Conservation (phyloP, 1,284 basidiomycete genomes). For the Gymnopus androsaceus region DNA sequence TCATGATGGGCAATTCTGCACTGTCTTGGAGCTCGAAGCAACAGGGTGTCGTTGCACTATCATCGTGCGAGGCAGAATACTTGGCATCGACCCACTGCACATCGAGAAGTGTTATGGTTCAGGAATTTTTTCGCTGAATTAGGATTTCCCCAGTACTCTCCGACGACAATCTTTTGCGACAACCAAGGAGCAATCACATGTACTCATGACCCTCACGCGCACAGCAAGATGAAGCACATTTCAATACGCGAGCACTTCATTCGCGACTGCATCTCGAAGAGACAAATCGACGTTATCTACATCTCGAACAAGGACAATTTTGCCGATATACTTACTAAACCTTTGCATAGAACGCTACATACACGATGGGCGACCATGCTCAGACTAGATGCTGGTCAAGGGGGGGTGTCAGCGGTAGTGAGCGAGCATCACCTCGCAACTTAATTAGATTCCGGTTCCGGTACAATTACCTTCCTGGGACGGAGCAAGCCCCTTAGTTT, state of each 20-base stretch:
- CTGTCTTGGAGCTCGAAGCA: background rate
- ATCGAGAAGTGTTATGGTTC: background rate
- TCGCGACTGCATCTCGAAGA: no score
- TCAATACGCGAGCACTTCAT: conserved; percentile 18
- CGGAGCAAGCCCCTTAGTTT: no score
- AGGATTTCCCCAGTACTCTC: background rate
- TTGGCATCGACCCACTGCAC: background rate
- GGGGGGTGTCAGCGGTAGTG: background rate
- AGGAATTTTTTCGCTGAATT: background rate
- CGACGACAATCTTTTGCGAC: background rate
- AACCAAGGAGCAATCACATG: background rate
- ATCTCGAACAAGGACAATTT: no score
- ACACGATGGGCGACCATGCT: conserved; percentile 17
- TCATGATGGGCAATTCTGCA: background rate
- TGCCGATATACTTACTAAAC: no score
- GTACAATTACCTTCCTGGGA: no score
- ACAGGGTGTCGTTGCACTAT: no score
- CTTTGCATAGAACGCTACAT: conserved; percentile 10
- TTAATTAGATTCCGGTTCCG: no score
- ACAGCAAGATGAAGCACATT: conserved; percentile 3
- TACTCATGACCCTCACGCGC: background rate
- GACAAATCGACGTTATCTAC: no score
- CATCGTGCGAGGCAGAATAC: no score
- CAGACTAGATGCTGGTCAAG: background rate
- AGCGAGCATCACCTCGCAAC: no score